Base-by-base conservation (phyloP, 192 early-diverging fungal species). In the Glomus cerebriforme region DNA sequence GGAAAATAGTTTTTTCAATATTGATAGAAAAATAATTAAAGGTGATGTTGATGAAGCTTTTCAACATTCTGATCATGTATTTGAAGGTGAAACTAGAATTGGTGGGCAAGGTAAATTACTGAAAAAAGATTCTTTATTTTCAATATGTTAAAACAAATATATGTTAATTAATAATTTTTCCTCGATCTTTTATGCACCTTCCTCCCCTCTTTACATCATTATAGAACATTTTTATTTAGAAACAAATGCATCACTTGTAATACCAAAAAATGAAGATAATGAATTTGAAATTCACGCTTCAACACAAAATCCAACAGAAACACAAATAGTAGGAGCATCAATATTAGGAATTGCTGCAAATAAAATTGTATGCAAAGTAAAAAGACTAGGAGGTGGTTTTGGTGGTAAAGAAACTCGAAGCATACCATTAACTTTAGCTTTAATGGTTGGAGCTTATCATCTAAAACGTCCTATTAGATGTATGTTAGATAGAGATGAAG, bases 171-270 rank as follows among this genome's bases (percentile, higher is more conserved):
- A n/a, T n/a, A n/a, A n/a, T n/a, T n/a, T n/a, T n/a, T n/a, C n/a
- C n/a, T n/a, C n/a, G n/a, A n/a, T n/a, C n/a, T n/a, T n/a, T n/a
- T n/a, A n/a, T n/a, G n/a, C n/a, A n/a, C n/a, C n/a, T n/a, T n/a
- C 31, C 9, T 37, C 8, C 5, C 34, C 22, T 19, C 8, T 35
- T 68, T 68, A 24, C 10, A 39, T 66, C 29, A 31, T 66, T 19
- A 92, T 93, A 82, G 95, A 96, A 81, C 95, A 96, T 79, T 96
- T 96, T 78, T 96, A 96, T 80, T 85, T 96, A 60, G 95, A 96
- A 82, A 94, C 95, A 12, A 84, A 94, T 35, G 89, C 84, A 9
- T 84, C 89, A 5, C 60, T 94, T 8, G 88, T 91, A 32, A 91
- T 93, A 73, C 93, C 93, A 39, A 84, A 85, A 68, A 87, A 85